Evolutionary conservation across 805 yeast species (phyloP).

Genomic region (Ogataea saltuana): DNA sequence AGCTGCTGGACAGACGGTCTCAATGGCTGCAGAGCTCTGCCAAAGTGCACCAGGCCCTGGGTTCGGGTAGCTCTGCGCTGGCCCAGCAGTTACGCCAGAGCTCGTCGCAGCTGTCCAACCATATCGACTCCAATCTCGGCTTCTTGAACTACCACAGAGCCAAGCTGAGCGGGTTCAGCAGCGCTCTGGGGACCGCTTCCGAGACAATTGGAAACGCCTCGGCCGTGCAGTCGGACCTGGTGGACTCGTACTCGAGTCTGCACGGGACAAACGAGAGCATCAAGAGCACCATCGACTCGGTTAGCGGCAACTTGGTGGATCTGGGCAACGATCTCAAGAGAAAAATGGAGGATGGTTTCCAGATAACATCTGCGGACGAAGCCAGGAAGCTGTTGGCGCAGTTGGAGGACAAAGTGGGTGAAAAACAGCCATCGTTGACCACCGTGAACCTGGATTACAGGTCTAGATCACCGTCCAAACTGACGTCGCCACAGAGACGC

Average conservation of each 20-base stretch:
- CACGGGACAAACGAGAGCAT: constrained; percentile 2
- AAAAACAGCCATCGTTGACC: neutral
- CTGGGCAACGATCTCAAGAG: constrained; percentile 8
- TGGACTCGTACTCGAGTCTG: constrained; percentile 8
- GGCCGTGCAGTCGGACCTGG: constrained; percentile 7
- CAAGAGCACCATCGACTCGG: constrained; percentile 5
- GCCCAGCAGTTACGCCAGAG: constrained; percentile 2
- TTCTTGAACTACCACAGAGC: constrained; percentile 19
- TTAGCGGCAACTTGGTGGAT: constrained; percentile 4
- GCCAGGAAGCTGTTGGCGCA: constrained; percentile 5
- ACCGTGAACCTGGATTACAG: neutral
- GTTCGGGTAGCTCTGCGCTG: neutral
- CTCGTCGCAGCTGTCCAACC: constrained; percentile 9
- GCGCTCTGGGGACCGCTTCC: neutral
- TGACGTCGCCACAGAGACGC: neutral
- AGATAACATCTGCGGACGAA: constrained; percentile 2
- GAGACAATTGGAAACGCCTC: neutral
- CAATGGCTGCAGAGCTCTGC: constrained; percentile 11
- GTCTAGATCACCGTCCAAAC: constrained; percentile 1
- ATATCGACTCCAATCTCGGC: constrained; percentile 18
- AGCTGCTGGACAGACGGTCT: constrained; percentile 7
- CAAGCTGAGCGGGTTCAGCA: constrained; percentile 10
- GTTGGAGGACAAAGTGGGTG: neutral
- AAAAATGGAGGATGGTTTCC: neutral
- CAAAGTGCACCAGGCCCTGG: constrained; percentile 1